phyloP scores from a whole-genome alignment of 129 eudicot species.

The Flaveria sonorensis region DNA sequence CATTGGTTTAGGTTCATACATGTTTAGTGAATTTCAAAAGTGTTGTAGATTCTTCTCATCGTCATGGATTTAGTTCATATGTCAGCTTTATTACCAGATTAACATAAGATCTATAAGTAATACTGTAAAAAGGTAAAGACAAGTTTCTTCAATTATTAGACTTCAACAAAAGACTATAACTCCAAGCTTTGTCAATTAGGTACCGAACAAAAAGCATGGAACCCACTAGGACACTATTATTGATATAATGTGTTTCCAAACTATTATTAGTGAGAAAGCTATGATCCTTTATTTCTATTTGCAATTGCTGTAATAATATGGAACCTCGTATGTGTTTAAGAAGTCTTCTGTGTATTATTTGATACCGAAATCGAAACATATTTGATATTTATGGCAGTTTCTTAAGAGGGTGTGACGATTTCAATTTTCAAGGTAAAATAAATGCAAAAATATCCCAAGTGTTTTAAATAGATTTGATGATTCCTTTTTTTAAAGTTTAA shows the following conservation, averaged over 20 bases:
- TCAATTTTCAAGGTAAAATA: neutral
- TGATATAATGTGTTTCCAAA: neutral
- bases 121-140: constrained; percentile 6
- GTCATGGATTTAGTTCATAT: neutral
- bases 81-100: neutral
- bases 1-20: neutral
- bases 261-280: constrained; percentile 4
- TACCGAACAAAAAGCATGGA: constrained; percentile 12
- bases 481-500: neutral
- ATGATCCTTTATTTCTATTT: neutral
- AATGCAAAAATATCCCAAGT: neutral
- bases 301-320: neutral
- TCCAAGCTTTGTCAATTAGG: constrained; percentile 15
- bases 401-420: constrained; percentile 11
- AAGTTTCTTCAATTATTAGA: constrained; percentile 18
- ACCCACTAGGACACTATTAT: neutral
- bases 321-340: neutral
- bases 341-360: neutral
- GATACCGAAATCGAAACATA: neutral
- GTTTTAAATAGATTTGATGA: neutral
- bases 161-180: neutral
- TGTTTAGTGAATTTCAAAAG: constrained; percentile 5
- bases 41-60: constrained; percentile 8
- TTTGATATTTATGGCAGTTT: neutral
- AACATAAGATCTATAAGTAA: neutral